Base-by-base conservation (phyloP, 2,329 filamentous ascomycete species). In the Fragosphaeria purpurea region DNA sequence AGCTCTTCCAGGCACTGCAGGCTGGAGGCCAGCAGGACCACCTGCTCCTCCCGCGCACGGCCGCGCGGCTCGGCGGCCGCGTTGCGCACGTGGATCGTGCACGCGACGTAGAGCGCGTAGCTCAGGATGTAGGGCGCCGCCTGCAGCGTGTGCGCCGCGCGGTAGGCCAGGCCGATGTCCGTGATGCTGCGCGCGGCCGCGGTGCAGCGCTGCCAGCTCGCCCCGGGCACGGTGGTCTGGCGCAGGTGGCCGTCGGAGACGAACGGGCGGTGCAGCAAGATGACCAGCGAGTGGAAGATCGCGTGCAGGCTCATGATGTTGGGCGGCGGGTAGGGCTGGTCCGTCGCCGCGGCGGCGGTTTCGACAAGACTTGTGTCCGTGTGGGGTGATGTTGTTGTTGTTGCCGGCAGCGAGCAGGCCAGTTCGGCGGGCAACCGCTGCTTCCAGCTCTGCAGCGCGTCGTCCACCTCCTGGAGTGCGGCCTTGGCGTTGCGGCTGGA, bases 231-330 rank as follows among this genome's bases (percentile, higher is more conserved):
- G 22, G 22, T 22, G 22, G 22, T 22, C 22, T 22, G 13, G 48
- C 44, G 44, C 41, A 46, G 39, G 40, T 48, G 38, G 31, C 48
- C 41, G 42, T 43, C 32, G 9, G 50, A 41, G 38, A 57, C 51
- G 54, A 73, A 72, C 1, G 70, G 68, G 3, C 70, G 65, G 50
- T 73, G 69, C 6, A 73, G 63, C 0, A 73, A 60, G 42, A 73
- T 72, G 8, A 65, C 62, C 9, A 73, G 62, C 5, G 68, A 65
- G 53, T 72, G 61, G 53, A 70, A 73, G 7, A 61, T 65, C n/a
- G 48, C 50, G 44, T 51, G 51, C 9, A 55, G 38, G 13, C 49
- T 54, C 12, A 48, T 52, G 4, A 51, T 30, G 41, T 55, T 55
- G 12, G 53, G 54, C 5, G 50, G 46, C 2, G 50, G 34, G 7